A percentile compares a stretch with the other conserved stretches of the same genome.
Conservation (phyloP, 2,329 filamentous ascomycete genomes). For the Microdochium trichocladiopsis region DNA sequence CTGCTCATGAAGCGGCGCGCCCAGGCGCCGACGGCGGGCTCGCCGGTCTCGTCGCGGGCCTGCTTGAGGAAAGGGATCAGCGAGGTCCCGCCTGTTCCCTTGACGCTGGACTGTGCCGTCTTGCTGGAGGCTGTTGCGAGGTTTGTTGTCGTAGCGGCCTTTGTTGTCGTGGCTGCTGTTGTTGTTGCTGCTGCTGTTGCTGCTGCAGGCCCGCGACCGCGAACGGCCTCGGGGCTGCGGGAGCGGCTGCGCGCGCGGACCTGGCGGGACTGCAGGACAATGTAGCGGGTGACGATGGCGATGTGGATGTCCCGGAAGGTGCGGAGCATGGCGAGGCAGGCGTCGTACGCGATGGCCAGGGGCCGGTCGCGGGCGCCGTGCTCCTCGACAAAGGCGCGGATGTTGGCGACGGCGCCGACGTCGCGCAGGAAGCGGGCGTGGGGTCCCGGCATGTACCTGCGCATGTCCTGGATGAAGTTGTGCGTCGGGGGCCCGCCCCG, state of each 20-base stretch:
- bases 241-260: slow-evolving; percentile 58
- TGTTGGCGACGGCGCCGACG: slow-evolving; percentile 73
- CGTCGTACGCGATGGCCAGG: slow-evolving; percentile 79
- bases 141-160: slow-evolving; percentile 32
- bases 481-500: slow-evolving; percentile 47
- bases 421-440: slow-evolving; percentile 86
- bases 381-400: slow-evolving; percentile 71
- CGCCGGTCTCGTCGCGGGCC: slow-evolving; percentile 89
- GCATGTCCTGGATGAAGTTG: slow-evolving; percentile 97
- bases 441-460: slow-evolving; percentile 89
- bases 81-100: slow-evolving; percentile 87
- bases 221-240: slow-evolving; percentile 45
- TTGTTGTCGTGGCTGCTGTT: slow-evolving; percentile 1
- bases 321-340: slow-evolving; percentile 66
- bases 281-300: slow-evolving; percentile 91
- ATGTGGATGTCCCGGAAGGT: slow-evolving; percentile 88
- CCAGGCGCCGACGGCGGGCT: slow-evolving; percentile 72
- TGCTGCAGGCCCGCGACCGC: slow-evolving; percentile 25
- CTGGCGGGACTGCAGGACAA: slow-evolving; percentile 80
- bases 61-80: slow-evolving; percentile 96
- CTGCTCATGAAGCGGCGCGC: slow-evolving; percentile 50
- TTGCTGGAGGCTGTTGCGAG: slow-evolving; percentile 52
- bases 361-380: slow-evolving; percentile 50
- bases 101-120: slow-evolving; percentile 52
- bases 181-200: background rate